Base-by-base conservation (phyloP, 2,329 filamentous ascomycete genomes). In the Verticillium tricorpus region DNA sequence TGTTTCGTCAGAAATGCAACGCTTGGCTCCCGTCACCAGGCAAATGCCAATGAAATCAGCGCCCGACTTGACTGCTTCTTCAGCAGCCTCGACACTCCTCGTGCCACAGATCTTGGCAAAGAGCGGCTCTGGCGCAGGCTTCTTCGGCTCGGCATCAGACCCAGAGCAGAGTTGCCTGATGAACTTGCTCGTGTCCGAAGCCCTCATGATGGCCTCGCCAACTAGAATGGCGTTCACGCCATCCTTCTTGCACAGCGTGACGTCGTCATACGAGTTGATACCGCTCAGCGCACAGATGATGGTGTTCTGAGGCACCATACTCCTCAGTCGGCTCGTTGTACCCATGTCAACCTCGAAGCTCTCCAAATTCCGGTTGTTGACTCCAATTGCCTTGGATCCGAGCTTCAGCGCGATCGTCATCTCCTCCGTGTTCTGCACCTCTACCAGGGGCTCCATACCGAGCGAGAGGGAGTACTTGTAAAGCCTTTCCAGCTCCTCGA, bases 81-180 rank as follows among this genome's bases (percentile, higher is more conserved):
- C 81, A 6, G 95, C 95, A 17, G 89, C 92, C 71, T 96, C 92
- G 11, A 88, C 83, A 63, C 87, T 92, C 62, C 94, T 85, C 9
- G 93, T 98, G 6, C 95, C 95, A 73, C 95, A 99, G 28, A 99
- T 96, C 78, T 99, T 99, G 67, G 97, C 93, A 34, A 95, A 81
- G 1, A 92, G 80, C 22, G 81, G 74, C 17, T 77, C 75, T 32
- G 75, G 66, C 31, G 67, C 70, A n/a, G 70, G 69, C 34, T 71
- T 72, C 59, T 70, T 79, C 59, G 67, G 69, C 19, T 71, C 66
- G 7, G 74, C 68, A 5, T 78, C 71, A 15, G 73, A 73, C 58
- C 85, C 82, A 45, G 91, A 89, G 67, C 97, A 91, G 28, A 99
- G 85, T 69, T 93, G 85, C 37, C 86, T 83, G 71, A 98, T 96